A percentile compares a stretch with the other conserved stretches of the same genome.
phyloP scores from a whole-genome alignment of 352 stramenopile species.

The Globisporangium heterothallicum region DNA sequence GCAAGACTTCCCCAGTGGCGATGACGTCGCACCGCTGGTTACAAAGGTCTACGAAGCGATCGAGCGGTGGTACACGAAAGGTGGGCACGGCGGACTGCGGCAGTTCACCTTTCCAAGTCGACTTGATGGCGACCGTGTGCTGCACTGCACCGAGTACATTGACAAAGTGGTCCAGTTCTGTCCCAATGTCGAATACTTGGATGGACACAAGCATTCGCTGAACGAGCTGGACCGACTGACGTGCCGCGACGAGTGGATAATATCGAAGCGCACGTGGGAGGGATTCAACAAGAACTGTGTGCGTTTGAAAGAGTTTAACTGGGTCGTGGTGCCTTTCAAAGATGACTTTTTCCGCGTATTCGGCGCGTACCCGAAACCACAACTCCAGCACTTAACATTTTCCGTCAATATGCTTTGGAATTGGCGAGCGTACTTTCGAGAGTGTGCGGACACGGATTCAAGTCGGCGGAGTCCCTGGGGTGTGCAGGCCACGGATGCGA shows the following conservation, averaged over 20 bases:
- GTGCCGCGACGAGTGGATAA: slow-evolving; percentile 31
- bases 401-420: slow-evolving; percentile 38
- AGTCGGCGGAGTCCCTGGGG: slow-evolving; percentile 16
- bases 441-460: not conserved
- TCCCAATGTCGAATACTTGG: slow-evolving; percentile 27
- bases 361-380: slow-evolving; percentile 28
- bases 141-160: slow-evolving; percentile 23
- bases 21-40: slow-evolving; percentile 18
- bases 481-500: slow-evolving; percentile 20
- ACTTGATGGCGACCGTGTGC: slow-evolving; percentile 15
- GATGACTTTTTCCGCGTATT: slow-evolving; percentile 40
- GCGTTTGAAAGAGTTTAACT: slow-evolving; percentile 33
- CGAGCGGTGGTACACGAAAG: slow-evolving; percentile 24
- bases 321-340: slow-evolving; percentile 29
- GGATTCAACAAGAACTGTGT: slow-evolving; percentile 30
- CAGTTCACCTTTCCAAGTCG: slow-evolving; percentile 27
- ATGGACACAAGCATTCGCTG: slow-evolving; percentile 26
- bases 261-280: slow-evolving; percentile 28
- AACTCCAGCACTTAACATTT: slow-evolving; percentile 25
- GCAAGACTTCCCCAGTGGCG: not conserved
- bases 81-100: slow-evolving; percentile 25
- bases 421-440: slow-evolving; percentile 27
- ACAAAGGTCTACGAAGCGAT: slow-evolving; percentile 22
- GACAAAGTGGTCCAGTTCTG: slow-evolving; percentile 28
- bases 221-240: slow-evolving; percentile 27